Evolutionary conservation across 768 basidiomycete genomes (phyloP).

Genomic region (Neoboletus brunneissimus): DNA sequence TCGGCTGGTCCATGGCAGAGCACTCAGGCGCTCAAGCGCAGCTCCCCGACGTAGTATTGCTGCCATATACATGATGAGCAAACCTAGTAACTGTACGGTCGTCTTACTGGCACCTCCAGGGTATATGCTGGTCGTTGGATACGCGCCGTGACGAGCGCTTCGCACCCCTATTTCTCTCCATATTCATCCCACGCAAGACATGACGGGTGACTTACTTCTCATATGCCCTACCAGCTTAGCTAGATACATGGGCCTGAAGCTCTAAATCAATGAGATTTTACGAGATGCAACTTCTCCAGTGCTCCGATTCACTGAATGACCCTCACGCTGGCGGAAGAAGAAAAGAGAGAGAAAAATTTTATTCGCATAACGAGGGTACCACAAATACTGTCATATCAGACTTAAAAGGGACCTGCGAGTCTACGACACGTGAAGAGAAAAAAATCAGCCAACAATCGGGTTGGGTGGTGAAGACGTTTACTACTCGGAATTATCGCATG

Average conservation of each 20-base stretch:
- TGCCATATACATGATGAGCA: too few relatives aligned
- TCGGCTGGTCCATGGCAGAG: too few relatives aligned
- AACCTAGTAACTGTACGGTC: too few relatives aligned
- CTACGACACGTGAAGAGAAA: not conserved
- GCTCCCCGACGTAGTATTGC: too few relatives aligned
- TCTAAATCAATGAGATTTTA: too few relatives aligned
- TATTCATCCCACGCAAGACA: not conserved
- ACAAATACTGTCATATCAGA: not conserved
- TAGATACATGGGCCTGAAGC: too few relatives aligned
- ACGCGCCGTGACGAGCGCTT: not conserved
- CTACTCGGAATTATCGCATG: too few relatives aligned
- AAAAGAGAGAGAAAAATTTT: not conserved
- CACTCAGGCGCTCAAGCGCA: too few relatives aligned
- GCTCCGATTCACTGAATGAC: not conserved
- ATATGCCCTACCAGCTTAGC: too few relatives aligned
- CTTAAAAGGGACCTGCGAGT: not conserved
- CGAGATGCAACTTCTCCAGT: too few relatives aligned
- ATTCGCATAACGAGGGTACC: not conserved
- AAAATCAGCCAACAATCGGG: not conserved
- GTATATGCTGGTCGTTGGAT: not conserved
- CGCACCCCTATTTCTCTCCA: not conserved
- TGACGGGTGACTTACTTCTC: too few relatives aligned
- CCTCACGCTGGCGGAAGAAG: not conserved
- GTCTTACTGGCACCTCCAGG: too few relatives aligned
- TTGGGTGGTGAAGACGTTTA: not conserved